phyloP scores from a whole-genome alignment of 345 rosid genomes.

The Luvunga scandens region DNA sequence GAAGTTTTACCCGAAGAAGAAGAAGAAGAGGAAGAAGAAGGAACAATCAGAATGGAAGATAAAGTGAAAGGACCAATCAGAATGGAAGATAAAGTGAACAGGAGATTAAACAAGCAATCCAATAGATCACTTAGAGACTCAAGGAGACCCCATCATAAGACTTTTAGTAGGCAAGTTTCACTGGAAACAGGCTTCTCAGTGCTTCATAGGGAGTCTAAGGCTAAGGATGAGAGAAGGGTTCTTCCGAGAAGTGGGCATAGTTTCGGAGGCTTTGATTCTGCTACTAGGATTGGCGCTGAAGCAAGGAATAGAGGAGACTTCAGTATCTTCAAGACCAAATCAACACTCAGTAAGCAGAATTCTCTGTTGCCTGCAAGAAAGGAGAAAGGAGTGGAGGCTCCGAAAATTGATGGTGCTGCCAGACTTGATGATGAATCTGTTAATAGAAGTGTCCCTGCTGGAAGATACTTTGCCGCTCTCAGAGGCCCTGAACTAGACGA shows the following conservation, averaged over 20 bases:
- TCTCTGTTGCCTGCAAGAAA: constrained; percentile 61
- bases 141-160: constrained; percentile 34
- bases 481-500: constrained; percentile 91
- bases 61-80: constrained; percentile 21
- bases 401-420: constrained; percentile 34
- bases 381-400: constrained; percentile 46
- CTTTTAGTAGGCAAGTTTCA: constrained; percentile 76
- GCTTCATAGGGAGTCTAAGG: constrained; percentile 47
- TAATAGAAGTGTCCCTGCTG: constrained; percentile 74
- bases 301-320: constrained; percentile 62
- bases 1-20: constrained; percentile 55
- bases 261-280: constrained; percentile 74
- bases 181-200: constrained; percentile 86
- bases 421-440: constrained; percentile 50
- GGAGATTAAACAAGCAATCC: constrained; percentile 27
- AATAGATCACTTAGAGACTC: constrained; percentile 33
- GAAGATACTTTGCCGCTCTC: constrained; percentile 96
- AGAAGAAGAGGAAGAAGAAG: constrained; percentile 45
- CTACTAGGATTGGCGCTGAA: constrained; percentile 32
- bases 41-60: constrained; percentile 20
- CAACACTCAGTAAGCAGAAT: constrained; percentile 77
- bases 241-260: constrained; percentile 79
- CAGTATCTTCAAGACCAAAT: constrained; percentile 73
- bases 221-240: constrained; percentile 49
- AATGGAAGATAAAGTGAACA: constrained; percentile 29